Evolutionary conservation across 1,139 yeast species (phyloP), one percentile per base, ranked within the genome.

Genomic region (Suhomyces atakaporum): DNA sequence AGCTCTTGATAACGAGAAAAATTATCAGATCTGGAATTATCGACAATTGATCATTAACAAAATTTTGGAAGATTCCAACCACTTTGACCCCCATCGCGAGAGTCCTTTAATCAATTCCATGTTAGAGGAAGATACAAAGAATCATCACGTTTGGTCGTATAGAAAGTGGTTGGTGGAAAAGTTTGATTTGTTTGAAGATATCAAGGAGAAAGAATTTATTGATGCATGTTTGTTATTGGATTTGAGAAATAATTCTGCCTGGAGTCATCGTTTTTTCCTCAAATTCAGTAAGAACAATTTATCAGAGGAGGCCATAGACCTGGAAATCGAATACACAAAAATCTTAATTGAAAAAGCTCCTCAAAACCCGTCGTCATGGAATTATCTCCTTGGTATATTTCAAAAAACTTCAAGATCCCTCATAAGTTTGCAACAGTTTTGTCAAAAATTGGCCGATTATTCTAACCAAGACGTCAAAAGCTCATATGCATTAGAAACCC

Each of bases 71-170:
- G 47, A 44, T 9, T 29, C 20, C 26, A 23, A 13, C 3, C 25
- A 29, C 8, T 80, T 77, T 40, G 60, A 65, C 29, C 67, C 77
- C 6, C 64, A 60, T 34, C 61, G 79, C 21, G 97, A 89, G 51
- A 70, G 69, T 40, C 83, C 85, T 3, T 66, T 87, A 12, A 63
- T 85, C 33, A 72, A 73, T 31, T 62, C 76, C 29, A 84, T 90
- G 83, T 62, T 92, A 8, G 77, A 75, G 15, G 83, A 80, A 30
- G 99, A 92, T 54, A 61, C 82, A 10, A 92, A 92, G 56, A 92
- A 92, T 63, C 95, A 92, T 58, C 99, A 92, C 54, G 96, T 90
- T 5, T 92, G 98, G 98, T 78, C 96, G 1, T 88, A 89, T 52
- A 63, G 90, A 37, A 83, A 84, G 50, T 89, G 97, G 96, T 62